Conservation (phyloP, 2,329 filamentous ascomycete species). For the Paecilomyces sp. region DNA sequence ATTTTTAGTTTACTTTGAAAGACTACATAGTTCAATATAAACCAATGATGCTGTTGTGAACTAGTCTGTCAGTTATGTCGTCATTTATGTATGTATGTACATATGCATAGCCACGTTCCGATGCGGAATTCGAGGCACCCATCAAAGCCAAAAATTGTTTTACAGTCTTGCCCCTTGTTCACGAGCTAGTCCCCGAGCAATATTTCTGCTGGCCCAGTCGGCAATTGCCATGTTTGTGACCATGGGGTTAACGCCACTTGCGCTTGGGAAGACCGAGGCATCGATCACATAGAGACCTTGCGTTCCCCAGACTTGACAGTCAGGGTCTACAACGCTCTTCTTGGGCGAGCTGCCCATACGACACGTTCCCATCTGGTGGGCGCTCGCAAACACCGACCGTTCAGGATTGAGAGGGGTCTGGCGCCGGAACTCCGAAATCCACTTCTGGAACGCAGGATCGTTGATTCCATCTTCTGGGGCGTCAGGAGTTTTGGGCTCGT, state of each 20-base stretch:
- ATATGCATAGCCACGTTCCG: background rate
- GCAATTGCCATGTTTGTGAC: slow-evolving; percentile 45
- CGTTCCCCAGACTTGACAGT: slow-evolving; percentile 41
- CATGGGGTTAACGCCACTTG: slow-evolving; percentile 47
- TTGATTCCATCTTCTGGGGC: slow-evolving; percentile 41
- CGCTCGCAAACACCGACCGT: slow-evolving; percentile 35
- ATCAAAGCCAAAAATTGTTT: background rate
- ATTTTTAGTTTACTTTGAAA: too few relatives aligned
- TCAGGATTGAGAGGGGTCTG: slow-evolving; percentile 42
- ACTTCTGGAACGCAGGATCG: slow-evolving; percentile 47
- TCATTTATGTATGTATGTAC: background rate
- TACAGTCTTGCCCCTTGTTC: slow-evolving; percentile 23
- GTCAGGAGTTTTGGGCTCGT: slow-evolving; percentile 13
- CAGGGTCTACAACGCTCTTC: slow-evolving; percentile 37
- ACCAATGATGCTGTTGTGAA: too few relatives aligned
- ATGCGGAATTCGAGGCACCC: background rate
- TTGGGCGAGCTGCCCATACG: slow-evolving; percentile 38
- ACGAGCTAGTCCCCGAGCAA: slow-evolving; percentile 18
- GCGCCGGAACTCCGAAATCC: slow-evolving; percentile 44
- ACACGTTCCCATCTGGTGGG: slow-evolving; percentile 47
- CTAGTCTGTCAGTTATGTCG: background rate
- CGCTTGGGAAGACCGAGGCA: slow-evolving; percentile 44
- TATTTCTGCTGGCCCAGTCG: slow-evolving; percentile 37
- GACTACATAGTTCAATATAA: too few relatives aligned
- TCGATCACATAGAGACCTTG: slow-evolving; percentile 42